Evolutionary conservation across 2,329 filamentous ascomycete species (phyloP), one percentile per base, ranked within the genome.

Genomic region (Cladosporium colombiae): DNA sequence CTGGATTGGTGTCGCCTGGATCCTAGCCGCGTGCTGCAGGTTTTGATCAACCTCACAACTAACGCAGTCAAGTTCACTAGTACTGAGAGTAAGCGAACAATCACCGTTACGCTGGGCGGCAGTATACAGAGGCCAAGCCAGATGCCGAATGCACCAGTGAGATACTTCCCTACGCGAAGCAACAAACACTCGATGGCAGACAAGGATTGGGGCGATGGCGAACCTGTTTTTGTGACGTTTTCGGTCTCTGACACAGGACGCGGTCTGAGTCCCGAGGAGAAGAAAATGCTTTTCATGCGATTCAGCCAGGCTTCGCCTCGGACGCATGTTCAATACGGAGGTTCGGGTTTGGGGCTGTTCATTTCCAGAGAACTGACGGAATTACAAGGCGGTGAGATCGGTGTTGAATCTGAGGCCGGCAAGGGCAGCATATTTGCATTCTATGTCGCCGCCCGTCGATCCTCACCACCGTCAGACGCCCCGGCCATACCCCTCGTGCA

Each of bases 11-110:
- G 93, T 49, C 89, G 85, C 68, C 81, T 92, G 31, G 91, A 94
- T 74, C 89, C 91, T 0, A 90, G 88, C 18, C 84, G 91, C 27
- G 87, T 94, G 59, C 84, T 91, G 61, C 91, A 94, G 76, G 89
- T 93, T 0, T 81, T 93, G 3, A 92, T 94, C 75, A 94, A 94
- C 71, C 82, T 94, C 1, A 85, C 91, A 10, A 91, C 90, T 8
- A 94, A 94, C 72, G 90, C 91, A 0, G 88, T 94, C 76, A 94
- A 94, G 72, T 94, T 93, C 73, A 94, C 91, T 0, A 87, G 87
- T 40, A 83, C 83, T 0, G 86, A 88, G 21, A 81, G 82, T 18
- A 85, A 81, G 14, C 84, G 88, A 8, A 85, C 86, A 3, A 92
- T 93, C 68, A 83, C 83, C 7, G 86, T 93, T 25, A 86, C 84